phyloP scores from a whole-genome alignment of 305 asterid genomes.

The Fraxinus platypoda region DNA sequence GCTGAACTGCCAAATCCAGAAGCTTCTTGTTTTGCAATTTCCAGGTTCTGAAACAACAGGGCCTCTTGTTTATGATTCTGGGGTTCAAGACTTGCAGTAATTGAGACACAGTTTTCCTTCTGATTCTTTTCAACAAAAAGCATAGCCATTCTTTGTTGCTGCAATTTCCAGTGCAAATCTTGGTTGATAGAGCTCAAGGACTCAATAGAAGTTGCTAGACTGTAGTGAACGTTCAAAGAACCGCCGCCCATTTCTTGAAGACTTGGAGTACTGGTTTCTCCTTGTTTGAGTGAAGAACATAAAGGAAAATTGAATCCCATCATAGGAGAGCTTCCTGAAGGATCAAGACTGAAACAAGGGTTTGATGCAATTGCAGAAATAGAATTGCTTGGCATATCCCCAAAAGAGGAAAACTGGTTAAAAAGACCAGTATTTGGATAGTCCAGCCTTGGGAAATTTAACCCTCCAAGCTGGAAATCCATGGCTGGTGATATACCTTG shows the following conservation, averaged over 20 bases:
- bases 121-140: conserved; percentile 37
- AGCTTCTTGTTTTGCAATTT: conserved; percentile 31
- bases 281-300: conserved; percentile 27
- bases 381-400: conserved; percentile 26
- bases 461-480: conserved; percentile 74
- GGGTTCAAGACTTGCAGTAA: conserved; percentile 15
- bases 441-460: conserved; percentile 30
- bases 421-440: conserved; percentile 18
- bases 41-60: conserved; percentile 58
- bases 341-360: conserved; percentile 45
- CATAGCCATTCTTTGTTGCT: conserved; percentile 74
- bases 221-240: conserved; percentile 21
- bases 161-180: conserved; percentile 80
- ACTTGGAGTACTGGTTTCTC: conserved; percentile 6
- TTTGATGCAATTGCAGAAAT: conserved; percentile 30
- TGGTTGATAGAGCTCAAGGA: conserved; percentile 79
- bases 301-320: conserved; percentile 48
- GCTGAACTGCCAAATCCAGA: conserved; percentile 18
- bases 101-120: conserved; percentile 23
- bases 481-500: conserved; percentile 71
- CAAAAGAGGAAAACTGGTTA: conserved; percentile 38
- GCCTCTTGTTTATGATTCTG: conserved; percentile 54
- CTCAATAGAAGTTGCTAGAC: conserved; percentile 67
- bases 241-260: conserved; percentile 38
- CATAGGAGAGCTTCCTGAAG: conserved; percentile 31